Evolutionary conservation across 208 protist genomes (phyloP).

Genomic region (Trypanosoma caninum): DNA sequence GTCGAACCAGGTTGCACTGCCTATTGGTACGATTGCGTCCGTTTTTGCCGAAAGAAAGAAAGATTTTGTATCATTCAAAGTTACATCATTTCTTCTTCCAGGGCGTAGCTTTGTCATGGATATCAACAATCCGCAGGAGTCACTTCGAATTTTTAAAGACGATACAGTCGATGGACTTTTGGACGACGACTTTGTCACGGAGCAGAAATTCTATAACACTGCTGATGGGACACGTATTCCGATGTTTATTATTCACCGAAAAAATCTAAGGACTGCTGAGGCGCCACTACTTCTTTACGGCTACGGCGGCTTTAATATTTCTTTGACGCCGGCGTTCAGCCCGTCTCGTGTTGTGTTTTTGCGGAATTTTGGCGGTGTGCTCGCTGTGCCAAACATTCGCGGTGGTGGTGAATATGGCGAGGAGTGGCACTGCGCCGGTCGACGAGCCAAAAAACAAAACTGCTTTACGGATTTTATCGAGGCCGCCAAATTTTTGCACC

Average conservation of each 20-base stretch:
- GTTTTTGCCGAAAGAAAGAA: constrained; percentile 53
- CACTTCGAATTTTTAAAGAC: constrained; percentile 64
- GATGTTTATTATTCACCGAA: constrained; percentile 92
- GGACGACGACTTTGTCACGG: constrained; percentile 63
- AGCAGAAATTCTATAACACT: constrained; percentile 91
- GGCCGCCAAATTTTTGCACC: constrained; percentile 74
- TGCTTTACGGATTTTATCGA: constrained; percentile 88
- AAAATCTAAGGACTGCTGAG: constrained; percentile 48
- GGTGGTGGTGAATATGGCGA: constrained; percentile 95
- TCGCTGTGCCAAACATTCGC: constrained; percentile 93
- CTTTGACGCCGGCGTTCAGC: constrained; percentile 79
- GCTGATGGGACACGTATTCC: constrained; percentile 91
- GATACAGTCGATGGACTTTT: constrained; percentile 68
- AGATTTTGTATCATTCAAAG: constrained; percentile 85
- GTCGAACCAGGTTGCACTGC: constrained; percentile 54
- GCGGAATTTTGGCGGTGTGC: constrained; percentile 74
- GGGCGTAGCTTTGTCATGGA: constrained; percentile 74
- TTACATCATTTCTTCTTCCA: constrained; percentile 91
- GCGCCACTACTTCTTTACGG: constrained; percentile 90
- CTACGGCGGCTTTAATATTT: constrained; percentile 95
- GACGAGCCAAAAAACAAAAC: constrained; percentile 82
- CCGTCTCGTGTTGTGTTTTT: constrained; percentile 76
- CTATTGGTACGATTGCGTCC: constrained; percentile 69
- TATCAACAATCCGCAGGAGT: constrained; percentile 62
- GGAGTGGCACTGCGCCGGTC: constrained; percentile 91